Percentiles rank a stretch among this genome's conserved stretches.
Conservation (phyloP, 2,329 filamentous ascomycete genomes). For the Claviceps quebecensis region DNA sequence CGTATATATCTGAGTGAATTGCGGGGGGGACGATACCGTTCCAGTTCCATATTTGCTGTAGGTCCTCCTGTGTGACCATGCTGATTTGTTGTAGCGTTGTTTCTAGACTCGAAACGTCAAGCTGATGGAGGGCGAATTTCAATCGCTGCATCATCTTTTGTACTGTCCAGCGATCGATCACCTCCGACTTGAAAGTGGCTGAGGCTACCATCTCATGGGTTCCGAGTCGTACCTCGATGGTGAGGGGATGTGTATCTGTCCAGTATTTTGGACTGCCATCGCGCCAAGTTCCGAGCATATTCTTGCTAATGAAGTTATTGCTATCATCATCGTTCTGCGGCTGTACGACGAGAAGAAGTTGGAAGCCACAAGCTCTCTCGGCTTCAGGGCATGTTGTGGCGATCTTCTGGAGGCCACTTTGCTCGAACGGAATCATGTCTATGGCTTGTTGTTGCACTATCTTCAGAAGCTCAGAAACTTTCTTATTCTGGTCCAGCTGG, state of each 20-base stretch:
- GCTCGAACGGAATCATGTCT: constrained; percentile 11
- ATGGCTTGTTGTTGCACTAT: constrained; percentile 7
- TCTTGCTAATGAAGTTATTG: no score
- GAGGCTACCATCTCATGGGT: no score
- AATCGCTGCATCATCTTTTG: not conserved
- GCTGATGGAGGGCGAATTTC: not conserved
- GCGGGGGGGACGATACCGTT: constrained; percentile 27
- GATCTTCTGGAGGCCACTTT: constrained; percentile 12
- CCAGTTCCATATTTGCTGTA: constrained; percentile 35
- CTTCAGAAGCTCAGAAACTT: constrained; percentile 5
- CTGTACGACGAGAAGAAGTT: constrained; percentile 15
- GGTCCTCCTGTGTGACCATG: constrained; percentile 13
- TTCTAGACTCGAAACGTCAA: not conserved
- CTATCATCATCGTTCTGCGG: no score
- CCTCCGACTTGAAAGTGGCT: not conserved
- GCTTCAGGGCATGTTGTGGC: constrained; percentile 6
- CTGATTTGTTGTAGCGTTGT: not conserved
- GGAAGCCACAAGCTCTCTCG: constrained; percentile 12
- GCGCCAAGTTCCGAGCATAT: not conserved
- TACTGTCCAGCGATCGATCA: not conserved
- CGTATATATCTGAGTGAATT: constrained; percentile 30
- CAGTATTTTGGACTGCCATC: not conserved
- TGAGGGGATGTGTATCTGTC: not conserved
- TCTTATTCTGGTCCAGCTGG: constrained; percentile 14
- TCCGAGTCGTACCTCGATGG: not conserved